Base-by-base conservation (phyloP, 169 alveolate species). In the Eimeria maxima region DNA sequence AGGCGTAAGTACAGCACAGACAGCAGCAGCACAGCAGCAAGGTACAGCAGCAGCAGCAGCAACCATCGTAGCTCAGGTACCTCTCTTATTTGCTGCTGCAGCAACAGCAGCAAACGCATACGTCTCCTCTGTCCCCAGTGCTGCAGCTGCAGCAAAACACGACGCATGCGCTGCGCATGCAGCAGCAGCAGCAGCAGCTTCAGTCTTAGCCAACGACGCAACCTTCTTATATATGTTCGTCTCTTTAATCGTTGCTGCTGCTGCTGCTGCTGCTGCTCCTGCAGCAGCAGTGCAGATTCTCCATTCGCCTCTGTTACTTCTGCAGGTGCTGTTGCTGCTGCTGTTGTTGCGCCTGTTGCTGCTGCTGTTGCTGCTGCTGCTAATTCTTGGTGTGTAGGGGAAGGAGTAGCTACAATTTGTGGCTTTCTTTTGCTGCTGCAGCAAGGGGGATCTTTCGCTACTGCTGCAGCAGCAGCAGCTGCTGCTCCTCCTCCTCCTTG, bases 121-220 rank as follows among this genome's bases (percentile, higher is more conserved):
- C 24, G 60, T 16, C 87, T 20, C 29, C 38, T 29, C 24, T 33
- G 53, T 45, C 4, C 45, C 80, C 80, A 69, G 60, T 74, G 55
- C 87, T 14, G 69, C 90, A 47, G 90, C 90, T 4, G 90, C 71
- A 80, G 90, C 71, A 80, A 44, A 7, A 8, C 27, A n/a, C 88
- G 88, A 0, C 27, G 88, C 88, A 24, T 38, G 38, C 88, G 88
- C 88, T 29, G 50, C 63, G 16, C 33, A 11, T 76, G 0, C 4
- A 76, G 11, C 60, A 42, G 88, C 88, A 76, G 88, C 88, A 76
- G 69, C 90, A 80, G 90, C 71, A 47, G 90, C 90, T 80, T 67
- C 90, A 18, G 24, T n/a, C 90, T 53, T 20, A 80, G 90, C 90
- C 90, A 80, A 1, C 90, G 90, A 24, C 71, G 65, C 90, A 80